Base-by-base conservation (phyloP, 139 green algal species). In the Pedinophyceae sp. region DNA sequence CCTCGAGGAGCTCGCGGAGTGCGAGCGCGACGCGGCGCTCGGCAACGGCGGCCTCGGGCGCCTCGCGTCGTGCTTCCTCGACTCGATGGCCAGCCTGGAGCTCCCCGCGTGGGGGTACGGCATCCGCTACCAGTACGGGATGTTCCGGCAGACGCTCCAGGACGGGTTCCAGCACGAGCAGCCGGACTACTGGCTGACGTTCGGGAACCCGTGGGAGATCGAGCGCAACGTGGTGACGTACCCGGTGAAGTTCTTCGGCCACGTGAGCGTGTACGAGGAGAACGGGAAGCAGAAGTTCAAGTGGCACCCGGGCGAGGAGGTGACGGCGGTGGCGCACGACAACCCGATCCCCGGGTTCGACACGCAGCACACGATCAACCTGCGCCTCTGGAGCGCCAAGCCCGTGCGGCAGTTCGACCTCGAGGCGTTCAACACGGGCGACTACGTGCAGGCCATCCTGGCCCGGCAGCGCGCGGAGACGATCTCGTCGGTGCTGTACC, bases 31-130 rank as follows among this genome's bases (percentile, higher is more conserved):
- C 60, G 83, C 83, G 18, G 71, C 83, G 3, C 74, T 99, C 48
- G 92, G 92, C 55, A 99, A 99, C 70, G 92, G 92, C 52, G 92
- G 92, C 50, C 77, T 99, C 20, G 92, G 92, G 22, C 83, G 92
- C 49, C 71, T 99, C 43, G 89, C 89, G 1, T 86, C 92, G 27
- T 99, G 92, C 77, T 98, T 99, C 72, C 69, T 99, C 30, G 92
- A 99, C 72, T 93, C 83, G n/a, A 94, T 99, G 65, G 92, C 92
- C 17, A 93, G 85, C 0, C 72, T 95, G 23, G 84, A 95, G 68
- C 82, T 98, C 62, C 92, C 92, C 4, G 92, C 78, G 24, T 97
- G 92, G 87, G 92, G 92, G 28, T 99, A 99, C 52, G 92, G 92
- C 60, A 95, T 99, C 55, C 78, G 92, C 10, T 99, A 99, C 70